phyloP scores from a whole-genome alignment of 768 basidiomycete species.

The Suillus variegatus region DNA sequence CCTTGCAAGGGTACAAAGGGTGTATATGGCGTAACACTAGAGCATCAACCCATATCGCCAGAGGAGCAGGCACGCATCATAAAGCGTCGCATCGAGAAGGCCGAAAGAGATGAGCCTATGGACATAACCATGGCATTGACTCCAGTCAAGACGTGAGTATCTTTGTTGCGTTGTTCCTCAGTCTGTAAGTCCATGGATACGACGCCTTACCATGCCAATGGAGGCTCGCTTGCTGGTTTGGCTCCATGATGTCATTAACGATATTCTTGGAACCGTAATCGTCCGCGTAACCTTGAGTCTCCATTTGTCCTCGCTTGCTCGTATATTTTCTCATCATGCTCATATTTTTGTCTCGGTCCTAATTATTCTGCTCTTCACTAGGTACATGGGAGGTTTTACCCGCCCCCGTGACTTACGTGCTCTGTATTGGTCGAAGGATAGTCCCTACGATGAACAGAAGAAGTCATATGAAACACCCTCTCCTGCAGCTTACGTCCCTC shows the following conservation, averaged over 20 bases:
- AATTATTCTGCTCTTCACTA: slow-evolving; percentile 25
- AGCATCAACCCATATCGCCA: slow-evolving; percentile 29
- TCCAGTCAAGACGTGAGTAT: slow-evolving; percentile 37
- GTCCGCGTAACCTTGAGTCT: background rate
- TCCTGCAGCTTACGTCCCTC: slow-evolving; percentile 39
- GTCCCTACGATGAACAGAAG: slow-evolving; percentile 26
- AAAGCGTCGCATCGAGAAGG: slow-evolving; percentile 35
- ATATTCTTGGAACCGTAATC: background rate
- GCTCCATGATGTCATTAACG: slow-evolving; percentile 4
- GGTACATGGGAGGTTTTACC: slow-evolving; percentile 43
- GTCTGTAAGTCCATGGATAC: background rate
- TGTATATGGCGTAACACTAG: background rate
- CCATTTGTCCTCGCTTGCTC: background rate
- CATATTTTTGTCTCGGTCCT: background rate
- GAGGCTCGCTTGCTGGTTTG: background rate
- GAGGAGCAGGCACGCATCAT: slow-evolving; percentile 14
- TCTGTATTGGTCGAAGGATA: slow-evolving; percentile 41
- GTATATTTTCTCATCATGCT: slow-evolving; percentile 14
- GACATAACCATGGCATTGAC: slow-evolving; percentile 38
- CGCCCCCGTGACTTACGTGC: slow-evolving; percentile 33
- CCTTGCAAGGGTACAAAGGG: slow-evolving; percentile 7
- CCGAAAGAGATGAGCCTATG: slow-evolving; percentile 44
- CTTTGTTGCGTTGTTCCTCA: background rate
- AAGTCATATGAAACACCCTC: slow-evolving; percentile 35
- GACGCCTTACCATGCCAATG: background rate